These are phyloP conservation scores for Nigrospora oryzae DNA, from an alignment of 2,329 filamentous ascomycete species.

Conservation along the genomic window DNA sequence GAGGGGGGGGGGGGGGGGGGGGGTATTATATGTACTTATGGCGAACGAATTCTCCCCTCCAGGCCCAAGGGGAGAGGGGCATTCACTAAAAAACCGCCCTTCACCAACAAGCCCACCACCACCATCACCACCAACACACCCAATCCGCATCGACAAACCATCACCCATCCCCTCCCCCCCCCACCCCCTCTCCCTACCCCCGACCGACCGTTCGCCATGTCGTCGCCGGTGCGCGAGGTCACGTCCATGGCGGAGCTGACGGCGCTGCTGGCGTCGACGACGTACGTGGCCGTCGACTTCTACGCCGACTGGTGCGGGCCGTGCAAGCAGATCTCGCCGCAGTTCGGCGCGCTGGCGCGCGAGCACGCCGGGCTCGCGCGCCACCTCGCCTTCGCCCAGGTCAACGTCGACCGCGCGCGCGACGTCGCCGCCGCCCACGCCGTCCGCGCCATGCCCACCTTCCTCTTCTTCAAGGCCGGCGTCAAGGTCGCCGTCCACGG, in stretches of 20 bases:
- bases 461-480: slow-evolving; percentile 59
- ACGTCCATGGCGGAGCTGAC: not conserved
- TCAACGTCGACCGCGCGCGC: slow-evolving; percentile 61
- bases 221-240: too few species aligned
- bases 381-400: slow-evolving; percentile 56
- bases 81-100: too few species aligned
- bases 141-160: too few species aligned
- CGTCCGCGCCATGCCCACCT: slow-evolving; percentile 67
- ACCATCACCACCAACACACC: too few species aligned
- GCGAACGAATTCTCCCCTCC: too few species aligned
- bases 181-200: too few species aligned
- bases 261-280: slow-evolving; percentile 51
- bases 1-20: too few species aligned
- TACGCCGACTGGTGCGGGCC: slow-evolving; percentile 68
- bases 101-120: too few species aligned
- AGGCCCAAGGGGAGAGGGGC: too few species aligned
- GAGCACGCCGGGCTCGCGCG: slow-evolving; percentile 35
- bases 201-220: too few species aligned
- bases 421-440: slow-evolving; percentile 56
- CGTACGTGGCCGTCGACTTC: slow-evolving; percentile 25
- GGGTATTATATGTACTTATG: too few species aligned
- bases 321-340: slow-evolving; percentile 63
- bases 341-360: slow-evolving; percentile 43
- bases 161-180: too few species aligned
- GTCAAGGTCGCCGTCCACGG: slow-evolving; percentile 21